These are phyloP conservation scores for Kuraishia cidri DNA, from an alignment of 805 yeast genomes.

Conservation along the genomic window DNA sequence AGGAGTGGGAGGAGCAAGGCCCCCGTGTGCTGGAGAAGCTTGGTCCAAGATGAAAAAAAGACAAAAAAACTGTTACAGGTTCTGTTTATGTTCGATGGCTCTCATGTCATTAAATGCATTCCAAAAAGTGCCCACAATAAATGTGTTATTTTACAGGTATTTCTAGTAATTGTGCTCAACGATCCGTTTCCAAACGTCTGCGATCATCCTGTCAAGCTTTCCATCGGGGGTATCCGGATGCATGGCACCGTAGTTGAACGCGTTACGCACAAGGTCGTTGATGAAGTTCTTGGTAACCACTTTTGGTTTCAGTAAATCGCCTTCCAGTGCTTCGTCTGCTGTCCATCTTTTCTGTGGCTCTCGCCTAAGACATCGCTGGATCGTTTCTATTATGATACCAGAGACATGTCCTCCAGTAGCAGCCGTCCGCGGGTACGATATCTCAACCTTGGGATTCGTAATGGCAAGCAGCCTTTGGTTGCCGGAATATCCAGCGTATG, in stretches of 20 bases:
- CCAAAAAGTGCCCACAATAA: too few species aligned
- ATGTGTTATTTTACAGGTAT: too few species aligned
- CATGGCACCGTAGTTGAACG: conserved; percentile 62
- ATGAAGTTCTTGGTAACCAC: conserved; percentile 60
- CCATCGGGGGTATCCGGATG: conserved; percentile 21
- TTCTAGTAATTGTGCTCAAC: conserved; percentile 21
- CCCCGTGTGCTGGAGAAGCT: conserved; percentile 76
- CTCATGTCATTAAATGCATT: neutral
- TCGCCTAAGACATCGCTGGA: conserved; percentile 62
- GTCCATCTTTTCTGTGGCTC: conserved; percentile 65
- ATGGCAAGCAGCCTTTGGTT: conserved; percentile 76
- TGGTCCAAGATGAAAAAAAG: conserved; percentile 66
- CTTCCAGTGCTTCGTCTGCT: conserved; percentile 45
- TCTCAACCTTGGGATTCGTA: conserved; percentile 72
- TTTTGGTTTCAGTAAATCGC: conserved; percentile 69
- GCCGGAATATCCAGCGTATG: conserved; percentile 74
- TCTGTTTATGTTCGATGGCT: neutral
- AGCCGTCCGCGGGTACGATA: conserved; percentile 55
- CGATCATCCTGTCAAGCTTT: conserved; percentile 35
- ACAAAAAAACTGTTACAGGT: too few species aligned
- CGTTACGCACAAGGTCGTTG: conserved; percentile 63
- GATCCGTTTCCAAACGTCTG: conserved; percentile 52
- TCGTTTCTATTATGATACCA: conserved; percentile 55
- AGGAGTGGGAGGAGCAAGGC: conserved; percentile 98
- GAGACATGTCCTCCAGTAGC: conserved; percentile 60